phyloP scores from a whole-genome alignment of 78 protist genomes.

The Dictyostelium discoideum region DNA sequence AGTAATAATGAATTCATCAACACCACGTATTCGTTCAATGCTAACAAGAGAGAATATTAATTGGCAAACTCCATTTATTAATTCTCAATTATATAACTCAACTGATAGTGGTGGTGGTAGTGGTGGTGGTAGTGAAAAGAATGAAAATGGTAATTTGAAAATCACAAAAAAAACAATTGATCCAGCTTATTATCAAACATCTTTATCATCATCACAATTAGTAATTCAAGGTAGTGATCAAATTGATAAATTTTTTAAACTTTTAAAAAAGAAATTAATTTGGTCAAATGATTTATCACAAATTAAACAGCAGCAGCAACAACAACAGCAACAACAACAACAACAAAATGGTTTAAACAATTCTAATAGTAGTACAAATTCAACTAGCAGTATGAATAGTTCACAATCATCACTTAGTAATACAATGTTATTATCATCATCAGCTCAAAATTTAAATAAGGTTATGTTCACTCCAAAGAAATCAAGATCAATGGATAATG shows the following conservation, averaged over 20 bases:
- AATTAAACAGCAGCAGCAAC: neutral
- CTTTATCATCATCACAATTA: constrained; percentile 25
- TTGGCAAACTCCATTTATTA: constrained; percentile 61
- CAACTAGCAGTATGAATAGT: neutral
- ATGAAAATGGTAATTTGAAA: neutral
- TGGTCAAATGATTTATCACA: neutral
- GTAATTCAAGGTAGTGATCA: neutral
- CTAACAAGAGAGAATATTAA: neutral
- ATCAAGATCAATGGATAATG: constrained; percentile 19
- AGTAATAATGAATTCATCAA: constrained; percentile 39
- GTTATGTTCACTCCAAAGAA: constrained; percentile 16
- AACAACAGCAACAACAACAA: neutral
- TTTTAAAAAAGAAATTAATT: constrained; percentile 4
- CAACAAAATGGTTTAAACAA: neutral
- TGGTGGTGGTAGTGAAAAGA: neutral
- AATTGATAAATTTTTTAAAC: neutral
- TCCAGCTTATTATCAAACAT: constrained; percentile 50
- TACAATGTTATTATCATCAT: neutral
- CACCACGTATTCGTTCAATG: constrained; percentile 14
- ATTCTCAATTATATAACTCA: neutral
- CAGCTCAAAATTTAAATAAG: neutral
- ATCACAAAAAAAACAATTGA: constrained; percentile 16
- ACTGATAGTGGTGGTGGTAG: neutral
- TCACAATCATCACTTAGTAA: neutral
- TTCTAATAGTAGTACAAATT: neutral